Conservation (phyloP, 129 eudicot genomes). For the Heracleum sosnowskyi region DNA sequence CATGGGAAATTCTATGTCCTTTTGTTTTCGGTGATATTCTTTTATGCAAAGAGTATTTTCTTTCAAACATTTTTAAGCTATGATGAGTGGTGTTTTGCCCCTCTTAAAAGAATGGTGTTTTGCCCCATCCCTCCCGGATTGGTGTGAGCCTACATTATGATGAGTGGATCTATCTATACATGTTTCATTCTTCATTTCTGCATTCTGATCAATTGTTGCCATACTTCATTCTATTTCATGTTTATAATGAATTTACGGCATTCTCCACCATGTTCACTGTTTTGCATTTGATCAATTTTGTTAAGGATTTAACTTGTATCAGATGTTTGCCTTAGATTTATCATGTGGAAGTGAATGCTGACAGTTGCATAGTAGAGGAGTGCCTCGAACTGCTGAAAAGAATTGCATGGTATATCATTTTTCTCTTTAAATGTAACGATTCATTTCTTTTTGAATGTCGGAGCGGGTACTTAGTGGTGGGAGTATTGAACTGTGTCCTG, state of each 20-base stretch:
- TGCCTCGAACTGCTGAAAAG: not conserved
- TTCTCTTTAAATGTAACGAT: not conserved
- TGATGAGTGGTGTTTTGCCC: too few relatives aligned
- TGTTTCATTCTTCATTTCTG: too few relatives aligned
- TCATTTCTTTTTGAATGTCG: not conserved
- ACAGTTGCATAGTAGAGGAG: not conserved
- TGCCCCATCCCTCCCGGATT: too few relatives aligned
- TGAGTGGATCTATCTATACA: too few relatives aligned
- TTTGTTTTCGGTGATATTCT: too few relatives aligned
- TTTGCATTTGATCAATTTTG: not conserved
- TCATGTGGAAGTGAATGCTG: not conserved
- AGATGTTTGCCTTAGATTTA: not conserved
- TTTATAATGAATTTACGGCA: not conserved
- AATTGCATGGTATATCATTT: not conserved
- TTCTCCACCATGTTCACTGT: not conserved
- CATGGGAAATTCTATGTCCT: too few relatives aligned
- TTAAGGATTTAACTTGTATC: not conserved
- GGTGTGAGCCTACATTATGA: too few relatives aligned
- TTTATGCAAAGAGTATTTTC: too few relatives aligned
- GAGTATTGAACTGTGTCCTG: not conserved
- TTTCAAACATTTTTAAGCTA: too few relatives aligned
- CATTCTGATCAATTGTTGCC: not conserved
- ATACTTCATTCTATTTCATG: too few relatives aligned
- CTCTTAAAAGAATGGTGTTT: too few relatives aligned
- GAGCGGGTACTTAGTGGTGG: not conserved